Evolutionary conservation across 2,329 filamentous ascomycete genomes (phyloP), one percentile per base, ranked within the genome.

Genomic region (Phyllosticta paracitricarpa): DNA sequence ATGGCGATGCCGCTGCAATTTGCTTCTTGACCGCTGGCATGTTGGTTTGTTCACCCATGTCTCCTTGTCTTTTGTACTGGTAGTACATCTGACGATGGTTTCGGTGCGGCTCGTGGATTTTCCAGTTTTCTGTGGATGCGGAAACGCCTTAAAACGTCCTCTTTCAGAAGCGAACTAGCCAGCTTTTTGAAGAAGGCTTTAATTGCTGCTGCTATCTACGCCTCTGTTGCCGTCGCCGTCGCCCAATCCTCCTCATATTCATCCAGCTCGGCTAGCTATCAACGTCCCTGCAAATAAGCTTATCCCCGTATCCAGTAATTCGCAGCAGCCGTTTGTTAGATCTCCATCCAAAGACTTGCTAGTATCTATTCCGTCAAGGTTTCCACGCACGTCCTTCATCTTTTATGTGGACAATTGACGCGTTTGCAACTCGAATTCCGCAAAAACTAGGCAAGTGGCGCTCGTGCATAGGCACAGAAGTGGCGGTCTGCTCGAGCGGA

Each of bases 1-100:
- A 78, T 22, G 76, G 76, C 1, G 22, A 57, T 3, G 68, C 61
- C 19, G 66, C 63, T 57, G 64, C 51, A 57, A 71, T 67, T 58
- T 71, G 69, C 19, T 62, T 40, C 33, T 40, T 40, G 8, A 10
- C 14, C 33, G 12, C 33, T 12, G 33, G 10, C 33, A 40, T 40
- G 10, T 8, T 40, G 33, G 33, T 14, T 8, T 40, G 33, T 40
- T 40, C 33, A 17, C 33, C 33, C 33, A 40, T 40, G 33, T 40
- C 14, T 2, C 10, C 14, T 40, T 8, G 14, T 14, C 8, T 40
- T 12, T 5, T 40, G 28, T 30, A 30, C 14, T 9, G 12, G 12
- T 12, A 10, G 10, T 17, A 40, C 7, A 33, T 2, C 30, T 33
- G 30, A 40, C 33, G 14, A 17, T 4, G 33, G 8, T 40, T 4